Base-by-base conservation (phyloP, 495 filamentous ascomycete genomes). In the Pseudomonodictys pantanalensis region DNA sequence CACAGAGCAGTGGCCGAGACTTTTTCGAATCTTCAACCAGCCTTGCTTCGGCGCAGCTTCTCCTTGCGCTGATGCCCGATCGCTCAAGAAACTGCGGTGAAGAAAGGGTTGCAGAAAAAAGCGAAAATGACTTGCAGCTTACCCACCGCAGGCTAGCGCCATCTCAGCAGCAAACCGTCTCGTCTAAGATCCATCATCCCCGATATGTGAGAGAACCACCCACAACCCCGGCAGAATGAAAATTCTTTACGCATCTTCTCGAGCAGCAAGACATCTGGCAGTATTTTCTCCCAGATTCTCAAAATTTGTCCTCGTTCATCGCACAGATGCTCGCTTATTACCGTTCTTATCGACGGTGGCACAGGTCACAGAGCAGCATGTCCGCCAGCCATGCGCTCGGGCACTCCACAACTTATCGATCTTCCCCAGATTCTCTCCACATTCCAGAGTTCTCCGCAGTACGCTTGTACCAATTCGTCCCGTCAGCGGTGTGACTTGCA, bases 401-500 rank as follows among this genome's bases (percentile, higher is more conserved):
- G n/a, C 38, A 11, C 12, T 60, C 56, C 52, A 62, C 51, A 22
- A 56, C 59, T 56, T 56, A 52, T 62, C 60, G 60, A 47, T 57
- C 46, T 52, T n/a, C 53, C 59, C 60, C 47, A 35, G 38, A 29
- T 47, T 63, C 46, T 58, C 60, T 62, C 60, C 53, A 25, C 53
- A 45, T 4, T 28, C 23, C 35, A 57, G 47, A 23, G 24, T 42
- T 58, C 60, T 63, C 60, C 60, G 28, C 60, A 63, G 1, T 58
- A 33, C 52, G 60, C 60, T 57, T 63, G 53, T 46, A 58, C 53
- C 15, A 10, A 52, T 58, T 18, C 28, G 52, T 52, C 43, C 20
- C 17, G 35, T 35, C 26, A 52, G 47, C 53, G 47, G 60, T 58
- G 53, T 63, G 60, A 57, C 47, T 17, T 63, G 60, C 60, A 63